phyloP scores from a whole-genome alignment of 306 rosid species.

The Amphicarpaea edgeworthii region DNA sequence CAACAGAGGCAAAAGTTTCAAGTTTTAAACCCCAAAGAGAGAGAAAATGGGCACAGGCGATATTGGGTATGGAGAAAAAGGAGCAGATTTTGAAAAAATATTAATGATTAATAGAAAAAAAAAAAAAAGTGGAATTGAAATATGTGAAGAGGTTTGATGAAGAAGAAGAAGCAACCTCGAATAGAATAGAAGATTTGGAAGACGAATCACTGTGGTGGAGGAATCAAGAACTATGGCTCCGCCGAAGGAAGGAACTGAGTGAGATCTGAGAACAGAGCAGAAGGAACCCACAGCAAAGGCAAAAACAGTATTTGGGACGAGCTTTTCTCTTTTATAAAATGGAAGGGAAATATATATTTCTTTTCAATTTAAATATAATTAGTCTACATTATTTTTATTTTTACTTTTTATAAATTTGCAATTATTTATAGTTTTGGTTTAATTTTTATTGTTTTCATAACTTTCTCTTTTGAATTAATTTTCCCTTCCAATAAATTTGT shows the following conservation, averaged over 20 bases:
- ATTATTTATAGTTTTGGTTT: too few species aligned
- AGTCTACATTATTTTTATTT: too few species aligned
- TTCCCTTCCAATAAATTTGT: too few species aligned
- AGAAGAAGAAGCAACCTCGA: constrained; percentile 35
- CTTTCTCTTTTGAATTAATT: too few species aligned
- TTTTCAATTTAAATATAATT: too few species aligned
- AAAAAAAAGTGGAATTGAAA: constrained; percentile 10
- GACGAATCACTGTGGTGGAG: neutral
- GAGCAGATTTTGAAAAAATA: neutral
- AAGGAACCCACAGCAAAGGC: constrained; percentile 11
- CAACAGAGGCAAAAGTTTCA: constrained; percentile 4
- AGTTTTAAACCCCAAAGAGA: neutral
- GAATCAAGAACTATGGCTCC: constrained; percentile 1
- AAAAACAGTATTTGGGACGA: neutral
- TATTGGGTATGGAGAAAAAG: neutral
- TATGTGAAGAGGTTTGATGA: constrained; percentile 10
- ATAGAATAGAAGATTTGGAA: neutral
- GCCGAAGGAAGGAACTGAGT: constrained; percentile 42
- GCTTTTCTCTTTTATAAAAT: neutral
- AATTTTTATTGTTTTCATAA: too few species aligned
- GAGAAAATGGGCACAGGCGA: neutral
- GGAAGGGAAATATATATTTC: neutral
- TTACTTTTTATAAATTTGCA: too few species aligned
- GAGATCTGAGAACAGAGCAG: constrained; percentile 46
- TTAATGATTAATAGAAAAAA: neutral